Conservation (phyloP, 2,329 filamentous ascomycete genomes). For the Aureobasidium sp. region DNA sequence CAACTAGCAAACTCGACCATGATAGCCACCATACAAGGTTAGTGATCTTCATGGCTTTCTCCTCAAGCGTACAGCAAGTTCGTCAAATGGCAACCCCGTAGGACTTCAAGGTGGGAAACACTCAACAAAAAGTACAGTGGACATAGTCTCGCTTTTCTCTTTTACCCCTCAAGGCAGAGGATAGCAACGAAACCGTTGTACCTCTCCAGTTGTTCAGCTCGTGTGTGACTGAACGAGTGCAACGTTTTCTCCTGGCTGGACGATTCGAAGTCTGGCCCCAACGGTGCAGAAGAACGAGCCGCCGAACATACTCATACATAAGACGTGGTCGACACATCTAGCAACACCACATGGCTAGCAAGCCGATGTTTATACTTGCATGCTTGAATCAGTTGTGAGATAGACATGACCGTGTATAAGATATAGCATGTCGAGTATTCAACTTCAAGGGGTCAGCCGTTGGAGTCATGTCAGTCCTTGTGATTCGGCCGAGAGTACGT, state of each 20-base stretch:
- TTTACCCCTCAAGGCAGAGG: neutral
- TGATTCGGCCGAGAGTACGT: neutral
- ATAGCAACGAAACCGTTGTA: neutral
- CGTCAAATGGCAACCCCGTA: neutral
- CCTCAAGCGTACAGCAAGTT: neutral
- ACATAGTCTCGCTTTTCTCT: neutral
- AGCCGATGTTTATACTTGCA: neutral
- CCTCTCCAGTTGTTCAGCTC: conserved; percentile 8
- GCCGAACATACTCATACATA: neutral
- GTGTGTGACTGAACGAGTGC: neutral
- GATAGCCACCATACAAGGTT: conserved; percentile 2
- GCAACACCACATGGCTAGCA: neutral
- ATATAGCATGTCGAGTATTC: neutral
- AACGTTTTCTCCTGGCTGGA: conserved; percentile 8
- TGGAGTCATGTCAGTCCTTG: neutral
- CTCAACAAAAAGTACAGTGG: neutral
- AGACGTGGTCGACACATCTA: neutral
- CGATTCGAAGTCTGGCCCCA: neutral
- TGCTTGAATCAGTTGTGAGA: neutral
- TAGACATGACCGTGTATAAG: neutral
- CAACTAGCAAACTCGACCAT: neutral
- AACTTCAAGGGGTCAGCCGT: neutral
- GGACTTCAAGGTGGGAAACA: neutral
- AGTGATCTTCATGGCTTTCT: neutral
- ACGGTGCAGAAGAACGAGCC: neutral